phyloP scores from a whole-genome alignment of 1,284 basidiomycete genomes.

The Papiliotrema terrestris region DNA sequence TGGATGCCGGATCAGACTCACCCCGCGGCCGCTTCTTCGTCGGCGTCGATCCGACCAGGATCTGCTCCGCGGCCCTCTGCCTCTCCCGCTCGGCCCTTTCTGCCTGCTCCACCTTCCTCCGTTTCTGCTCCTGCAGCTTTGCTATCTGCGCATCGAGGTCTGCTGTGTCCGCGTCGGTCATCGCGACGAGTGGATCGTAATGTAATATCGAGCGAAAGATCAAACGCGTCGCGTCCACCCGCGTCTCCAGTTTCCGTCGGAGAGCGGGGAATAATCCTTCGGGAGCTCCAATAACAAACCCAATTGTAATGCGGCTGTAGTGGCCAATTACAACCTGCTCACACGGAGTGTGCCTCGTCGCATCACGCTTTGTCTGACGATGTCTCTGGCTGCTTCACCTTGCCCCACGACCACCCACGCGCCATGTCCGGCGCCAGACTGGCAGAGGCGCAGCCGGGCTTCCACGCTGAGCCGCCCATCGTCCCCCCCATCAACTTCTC shows the following conservation, averaged over 20 bases:
- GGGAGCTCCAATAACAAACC: no score
- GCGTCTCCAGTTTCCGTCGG: no score
- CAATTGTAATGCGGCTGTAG: no score
- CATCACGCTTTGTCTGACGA: no score
- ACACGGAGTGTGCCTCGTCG: no score
- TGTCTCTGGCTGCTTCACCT: no score
- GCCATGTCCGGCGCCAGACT: no score
- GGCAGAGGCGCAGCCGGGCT: no score
- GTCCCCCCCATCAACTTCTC: constrained; percentile 52
- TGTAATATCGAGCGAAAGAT: background rate
- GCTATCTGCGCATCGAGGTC: constrained; percentile 40
- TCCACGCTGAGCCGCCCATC: constrained; percentile 5
- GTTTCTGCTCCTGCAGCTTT: constrained; percentile 23
- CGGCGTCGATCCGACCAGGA: constrained; percentile 37
- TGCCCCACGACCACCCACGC: no score
- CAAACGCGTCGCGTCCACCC: background rate
- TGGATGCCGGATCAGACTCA: background rate
- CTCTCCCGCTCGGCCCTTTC: constrained; percentile 8
- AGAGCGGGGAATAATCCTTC: no score
- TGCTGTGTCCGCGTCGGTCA: constrained; percentile 21
- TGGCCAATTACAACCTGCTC: no score
- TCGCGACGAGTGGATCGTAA: background rate
- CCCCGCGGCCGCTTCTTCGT: constrained; percentile 10
- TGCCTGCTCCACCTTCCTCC: constrained; percentile 15
- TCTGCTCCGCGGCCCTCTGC: constrained; percentile 25